Conservation (phyloP, 495 filamentous ascomycete species). For the Xylaria flabelliformis region DNA sequence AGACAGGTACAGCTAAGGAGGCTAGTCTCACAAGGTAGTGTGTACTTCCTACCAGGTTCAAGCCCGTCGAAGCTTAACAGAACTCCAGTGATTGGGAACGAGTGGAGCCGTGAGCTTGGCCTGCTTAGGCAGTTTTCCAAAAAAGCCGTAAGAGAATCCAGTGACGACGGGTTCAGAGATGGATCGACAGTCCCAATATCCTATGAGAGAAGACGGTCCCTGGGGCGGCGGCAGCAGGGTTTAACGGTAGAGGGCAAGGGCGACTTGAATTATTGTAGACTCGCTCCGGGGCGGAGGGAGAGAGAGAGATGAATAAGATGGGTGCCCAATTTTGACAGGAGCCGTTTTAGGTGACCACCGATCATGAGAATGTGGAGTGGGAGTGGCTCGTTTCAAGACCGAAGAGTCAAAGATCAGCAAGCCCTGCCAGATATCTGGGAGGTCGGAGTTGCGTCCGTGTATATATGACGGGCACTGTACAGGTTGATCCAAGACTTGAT, state of each 20-base stretch:
- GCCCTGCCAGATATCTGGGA: slow-evolving; percentile 48
- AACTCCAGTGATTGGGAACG: slow-evolving; percentile 51
- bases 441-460: slow-evolving; percentile 33
- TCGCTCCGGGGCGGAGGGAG: slow-evolving; percentile 37
- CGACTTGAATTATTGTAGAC: slow-evolving; percentile 30
- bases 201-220: slow-evolving; percentile 38
- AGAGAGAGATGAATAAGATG: slow-evolving; percentile 43
- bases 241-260: slow-evolving; percentile 11
- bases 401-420: slow-evolving; percentile 48
- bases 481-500: slow-evolving; percentile 18
- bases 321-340: slow-evolving; percentile 46
- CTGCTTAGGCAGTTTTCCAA: slow-evolving; percentile 30
- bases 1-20: slow-evolving; percentile 34
- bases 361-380: slow-evolving; percentile 49
- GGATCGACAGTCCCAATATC: slow-evolving; percentile 54
- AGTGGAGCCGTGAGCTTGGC: slow-evolving; percentile 48
- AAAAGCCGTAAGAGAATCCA: slow-evolving; percentile 39
- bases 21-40: slow-evolving; percentile 30
- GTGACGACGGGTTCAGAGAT: slow-evolving; percentile 53
- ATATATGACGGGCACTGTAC: slow-evolving; percentile 26
- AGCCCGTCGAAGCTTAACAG: slow-evolving; percentile 51
- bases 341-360: slow-evolving; percentile 45
- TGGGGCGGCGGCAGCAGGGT: slow-evolving; percentile 36
- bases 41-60: slow-evolving; percentile 43
- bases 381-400: slow-evolving; percentile 47